Evolutionary conservation across 108 stramenopile species (phyloP), one percentile per base, ranked within the genome.

Genomic region (Cylindrotheca fusiformis): DNA sequence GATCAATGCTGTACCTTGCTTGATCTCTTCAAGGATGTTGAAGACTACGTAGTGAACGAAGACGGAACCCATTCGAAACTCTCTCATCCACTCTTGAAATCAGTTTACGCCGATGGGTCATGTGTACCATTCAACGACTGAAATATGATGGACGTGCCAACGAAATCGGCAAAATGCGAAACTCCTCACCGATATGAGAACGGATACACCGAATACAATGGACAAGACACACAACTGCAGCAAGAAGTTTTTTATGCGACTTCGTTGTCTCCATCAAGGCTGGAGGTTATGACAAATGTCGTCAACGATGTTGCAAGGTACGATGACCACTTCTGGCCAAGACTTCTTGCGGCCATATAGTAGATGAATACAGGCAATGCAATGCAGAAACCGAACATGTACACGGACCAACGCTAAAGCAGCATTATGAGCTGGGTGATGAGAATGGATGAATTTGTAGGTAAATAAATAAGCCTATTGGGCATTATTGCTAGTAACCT

Each of bases 131-230:
- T 88, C 60, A 60, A 58, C 31, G 65, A 73, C 1, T 29, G 71
- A 18, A 50, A 78, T 22, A 73, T 29, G n/a, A n/a, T n/a, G n/a
- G n/a, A n/a, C 63, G 51, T 28, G 47, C 77, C 19, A 30, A 83
- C 18, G 73, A 65, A 26, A 70, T 71, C 87, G 29, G 92, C 84
- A 69, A 93, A 93, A 75, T 93, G 92, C 77, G 92, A 93, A 62
- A 75, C 65, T 63, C 60, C 67, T 52, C 85, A 90, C 54, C 85
- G 87, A 50, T 93, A 90, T 67, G 75, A 54, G 10, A 76, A 69
- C 54, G 78, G 81, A 51, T 69, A 73, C 53, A 57, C 54, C 62
- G 33, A 57, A 22, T 66, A 76, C 27, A 55, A 73, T 28, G 63
- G 69, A 52, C 85, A 87, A 58, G 68, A 74, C 3, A 93, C 90